These are phyloP conservation scores for Pythium biforme DNA, from an alignment of 352 stramenopile genomes.

Conservation along the genomic window DNA sequence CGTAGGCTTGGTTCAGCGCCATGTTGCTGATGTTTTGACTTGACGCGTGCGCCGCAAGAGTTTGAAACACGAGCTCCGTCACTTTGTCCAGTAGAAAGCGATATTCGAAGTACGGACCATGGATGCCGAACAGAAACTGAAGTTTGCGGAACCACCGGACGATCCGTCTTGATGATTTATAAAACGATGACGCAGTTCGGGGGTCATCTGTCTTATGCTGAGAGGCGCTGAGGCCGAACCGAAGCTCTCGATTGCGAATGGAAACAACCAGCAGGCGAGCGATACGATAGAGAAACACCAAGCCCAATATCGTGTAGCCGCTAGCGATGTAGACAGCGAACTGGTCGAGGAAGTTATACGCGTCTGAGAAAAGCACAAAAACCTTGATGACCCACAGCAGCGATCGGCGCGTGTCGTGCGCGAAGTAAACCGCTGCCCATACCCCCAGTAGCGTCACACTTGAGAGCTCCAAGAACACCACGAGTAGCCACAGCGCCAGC, in stretches of 20 bases:
- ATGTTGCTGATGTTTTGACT: slow-evolving; percentile 17
- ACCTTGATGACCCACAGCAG: slow-evolving; percentile 17
- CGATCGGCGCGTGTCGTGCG: slow-evolving; percentile 1
- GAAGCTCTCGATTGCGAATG: slow-evolving; percentile 1
- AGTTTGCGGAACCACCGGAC: background rate
- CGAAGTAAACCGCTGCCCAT: slow-evolving; percentile 5
- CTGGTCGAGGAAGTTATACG: slow-evolving; percentile 8
- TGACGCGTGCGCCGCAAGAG: slow-evolving; percentile 3
- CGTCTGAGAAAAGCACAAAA: slow-evolving; percentile 13
- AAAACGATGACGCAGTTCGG: background rate
- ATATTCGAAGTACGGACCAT: slow-evolving; percentile 13
- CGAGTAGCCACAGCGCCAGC: slow-evolving; percentile 4
- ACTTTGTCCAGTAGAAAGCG: slow-evolving; percentile 7
- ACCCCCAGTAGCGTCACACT: slow-evolving; percentile 3
- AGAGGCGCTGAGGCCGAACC: slow-evolving; percentile 10
- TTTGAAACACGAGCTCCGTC: slow-evolving; percentile 7
- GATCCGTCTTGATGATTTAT: background rate
- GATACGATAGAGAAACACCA: slow-evolving; percentile 2
- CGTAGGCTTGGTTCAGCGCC: slow-evolving; percentile 16
- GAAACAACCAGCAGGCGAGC: background rate
- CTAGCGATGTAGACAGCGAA: background rate
- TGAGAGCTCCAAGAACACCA: slow-evolving; percentile 10
- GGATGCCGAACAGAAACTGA: background rate
- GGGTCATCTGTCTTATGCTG: background rate
- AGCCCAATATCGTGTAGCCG: background rate